Conservation (phyloP, 139 green algal species). For the Spirogloea muscicola region DNA sequence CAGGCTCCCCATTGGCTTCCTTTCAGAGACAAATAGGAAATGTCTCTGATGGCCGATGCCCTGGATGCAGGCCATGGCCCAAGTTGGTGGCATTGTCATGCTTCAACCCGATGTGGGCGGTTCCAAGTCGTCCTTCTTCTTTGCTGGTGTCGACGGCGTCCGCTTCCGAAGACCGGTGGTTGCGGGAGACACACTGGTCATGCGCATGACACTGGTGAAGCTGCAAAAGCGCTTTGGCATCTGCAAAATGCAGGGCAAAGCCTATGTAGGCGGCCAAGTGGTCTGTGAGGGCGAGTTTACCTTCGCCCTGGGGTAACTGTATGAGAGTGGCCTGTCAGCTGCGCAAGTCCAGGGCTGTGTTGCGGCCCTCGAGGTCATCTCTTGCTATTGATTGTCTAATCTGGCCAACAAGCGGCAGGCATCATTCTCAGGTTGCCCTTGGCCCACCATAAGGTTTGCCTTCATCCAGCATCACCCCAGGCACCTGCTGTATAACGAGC, state of each 20-base stretch:
- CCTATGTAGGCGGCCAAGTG: conserved; percentile 86
- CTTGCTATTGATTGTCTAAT: no score
- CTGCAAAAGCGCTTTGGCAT: conserved; percentile 97
- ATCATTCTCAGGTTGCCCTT: no score
- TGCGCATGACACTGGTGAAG: conserved; percentile 93
- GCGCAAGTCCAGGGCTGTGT: no score
- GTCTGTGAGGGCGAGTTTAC: conserved; percentile 95
- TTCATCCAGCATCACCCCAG: no score
- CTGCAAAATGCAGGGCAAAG: conserved; percentile 88
- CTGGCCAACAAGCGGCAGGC: no score
- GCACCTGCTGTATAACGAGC: no score
- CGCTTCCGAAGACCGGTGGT: conserved; percentile 91
- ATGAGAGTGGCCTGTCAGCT: no score
- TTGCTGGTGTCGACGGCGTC: conserved; percentile 77
- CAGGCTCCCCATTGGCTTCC: no score
- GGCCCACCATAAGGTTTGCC: no score
- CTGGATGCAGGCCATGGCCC: conserved; percentile 86
- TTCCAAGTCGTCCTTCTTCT: conserved; percentile 89
- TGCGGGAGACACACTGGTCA: conserved; percentile 87
- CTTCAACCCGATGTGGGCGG: conserved; percentile 68
- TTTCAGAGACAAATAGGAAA: no score
- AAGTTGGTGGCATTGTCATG: conserved; percentile 93
- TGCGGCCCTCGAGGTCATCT: no score
- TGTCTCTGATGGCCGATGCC: no score
- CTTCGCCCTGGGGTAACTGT: conserved; percentile 58